Conservation (phyloP, 2,329 filamentous ascomycete species). For the Diaporthe citriasiana region DNA sequence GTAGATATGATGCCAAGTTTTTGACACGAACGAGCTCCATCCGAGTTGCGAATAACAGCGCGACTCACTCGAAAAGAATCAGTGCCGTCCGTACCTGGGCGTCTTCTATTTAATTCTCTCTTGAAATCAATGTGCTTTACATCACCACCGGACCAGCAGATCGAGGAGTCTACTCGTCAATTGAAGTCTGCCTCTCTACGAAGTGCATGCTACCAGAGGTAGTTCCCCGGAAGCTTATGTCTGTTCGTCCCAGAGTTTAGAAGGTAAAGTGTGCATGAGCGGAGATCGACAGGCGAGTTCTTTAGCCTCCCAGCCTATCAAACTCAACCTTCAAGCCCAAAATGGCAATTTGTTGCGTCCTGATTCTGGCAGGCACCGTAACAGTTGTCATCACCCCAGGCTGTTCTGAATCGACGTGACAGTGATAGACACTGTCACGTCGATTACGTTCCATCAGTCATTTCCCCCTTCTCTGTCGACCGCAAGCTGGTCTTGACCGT, state of each 20-base stretch:
- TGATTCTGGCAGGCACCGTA: not conserved
- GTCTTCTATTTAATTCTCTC: not conserved
- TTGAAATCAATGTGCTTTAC: not conserved
- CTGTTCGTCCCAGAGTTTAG: slow-evolving; percentile 4
- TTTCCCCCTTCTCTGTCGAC: no score
- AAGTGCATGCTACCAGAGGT: not conserved
- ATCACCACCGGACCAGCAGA: not conserved
- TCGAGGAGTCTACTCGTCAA: not conserved
- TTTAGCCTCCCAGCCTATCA: not conserved
- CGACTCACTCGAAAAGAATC: not conserved
- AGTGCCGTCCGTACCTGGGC: not conserved
- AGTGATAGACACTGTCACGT: not conserved
- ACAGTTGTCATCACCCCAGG: not conserved
- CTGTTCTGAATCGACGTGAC: not conserved
- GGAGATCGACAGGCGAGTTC: not conserved
- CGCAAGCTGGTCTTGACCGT: not conserved
- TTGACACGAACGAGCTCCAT: not conserved
- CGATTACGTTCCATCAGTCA: not conserved
- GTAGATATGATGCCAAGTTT: not conserved
- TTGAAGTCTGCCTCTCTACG: not conserved
- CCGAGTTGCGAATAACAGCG: not conserved
- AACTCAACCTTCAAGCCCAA: not conserved
- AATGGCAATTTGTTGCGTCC: slow-evolving; percentile 2
- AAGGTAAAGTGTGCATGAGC: not conserved
- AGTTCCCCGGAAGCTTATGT: slow-evolving; percentile 4